A percentile compares a stretch with the other conserved stretches of the same genome.
phyloP scores from a whole-genome alignment of 2,329 filamentous ascomycete species.

The Neurospora sp. region DNA sequence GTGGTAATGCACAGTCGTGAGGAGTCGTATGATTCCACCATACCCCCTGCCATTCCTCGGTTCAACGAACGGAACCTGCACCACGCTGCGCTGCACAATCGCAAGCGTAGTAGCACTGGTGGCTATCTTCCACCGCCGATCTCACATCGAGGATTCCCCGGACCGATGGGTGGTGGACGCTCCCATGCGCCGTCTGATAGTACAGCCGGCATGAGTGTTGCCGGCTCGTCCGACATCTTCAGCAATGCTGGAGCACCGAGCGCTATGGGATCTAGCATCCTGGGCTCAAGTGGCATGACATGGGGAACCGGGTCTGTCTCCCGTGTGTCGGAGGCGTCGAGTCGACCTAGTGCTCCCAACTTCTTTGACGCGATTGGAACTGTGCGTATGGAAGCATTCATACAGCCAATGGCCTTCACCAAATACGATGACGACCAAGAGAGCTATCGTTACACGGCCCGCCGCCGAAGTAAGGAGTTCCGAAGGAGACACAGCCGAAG shows the following conservation, averaged over 20 bases:
- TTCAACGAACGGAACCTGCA: conserved; percentile 50
- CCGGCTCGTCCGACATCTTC: conserved; percentile 21
- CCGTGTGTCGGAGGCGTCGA: conserved; percentile 47
- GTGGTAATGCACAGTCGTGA: conserved; percentile 31
- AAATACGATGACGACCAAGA: conserved; percentile 41
- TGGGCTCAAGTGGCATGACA: conserved; percentile 13
- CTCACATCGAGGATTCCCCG: conserved; percentile 72
- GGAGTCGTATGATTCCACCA: conserved; percentile 50
- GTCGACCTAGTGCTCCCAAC: conserved; percentile 34
- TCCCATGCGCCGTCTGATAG: conserved; percentile 44
- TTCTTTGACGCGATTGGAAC: conserved; percentile 88
- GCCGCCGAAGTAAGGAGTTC: conserved; percentile 46
- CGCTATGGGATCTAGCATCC: conserved; percentile 3
- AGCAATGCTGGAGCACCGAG: conserved; percentile 17
- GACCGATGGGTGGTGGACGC: conserved; percentile 33
- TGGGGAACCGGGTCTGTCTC: conserved; percentile 30
- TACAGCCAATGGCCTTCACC: conserved; percentile 50
- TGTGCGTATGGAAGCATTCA: conserved; percentile 95
- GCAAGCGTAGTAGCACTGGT: conserved; percentile 85
- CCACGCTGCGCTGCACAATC: conserved; percentile 49
- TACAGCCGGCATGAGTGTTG: conserved; percentile 42
- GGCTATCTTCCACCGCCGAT: conserved; percentile 60
- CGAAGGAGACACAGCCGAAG: conserved; percentile 44
- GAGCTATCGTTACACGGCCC: conserved; percentile 36
- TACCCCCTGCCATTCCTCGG: conserved; percentile 62